These are phyloP conservation scores for Suhomyces sp. DNA, from an alignment of 805 yeast genomes.

Conservation along the genomic window DNA sequence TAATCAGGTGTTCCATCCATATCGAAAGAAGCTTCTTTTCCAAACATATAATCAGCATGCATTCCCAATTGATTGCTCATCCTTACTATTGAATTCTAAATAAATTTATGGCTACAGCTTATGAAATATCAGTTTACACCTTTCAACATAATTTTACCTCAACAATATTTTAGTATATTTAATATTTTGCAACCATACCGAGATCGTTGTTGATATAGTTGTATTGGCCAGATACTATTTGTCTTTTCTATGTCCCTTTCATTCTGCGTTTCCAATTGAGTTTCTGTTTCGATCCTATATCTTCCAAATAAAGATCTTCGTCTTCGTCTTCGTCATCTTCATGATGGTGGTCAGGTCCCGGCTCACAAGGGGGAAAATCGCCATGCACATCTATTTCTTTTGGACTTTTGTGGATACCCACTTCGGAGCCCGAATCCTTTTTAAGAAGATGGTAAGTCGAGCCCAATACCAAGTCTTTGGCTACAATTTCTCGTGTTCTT, in stretches of 20 bases:
- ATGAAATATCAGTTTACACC: no score
- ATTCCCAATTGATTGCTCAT: no score
- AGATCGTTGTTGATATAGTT: no score
- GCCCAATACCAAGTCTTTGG: conserved; percentile 64
- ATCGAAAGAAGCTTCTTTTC: no score
- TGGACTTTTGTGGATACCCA: conserved; percentile 14
- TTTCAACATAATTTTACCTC: no score
- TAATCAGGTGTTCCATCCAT: no score
- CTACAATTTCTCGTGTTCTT: conserved; percentile 71
- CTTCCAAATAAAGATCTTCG: conserved; percentile 18
- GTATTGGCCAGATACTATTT: no score
- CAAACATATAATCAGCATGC: no score
- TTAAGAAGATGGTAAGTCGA: conserved; percentile 36
- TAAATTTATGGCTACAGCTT: no score
- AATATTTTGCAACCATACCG: no score
- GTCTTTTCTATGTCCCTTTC: conserved; percentile 11
- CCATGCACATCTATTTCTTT: conserved; percentile 22
- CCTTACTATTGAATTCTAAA: no score
- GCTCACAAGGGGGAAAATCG: conserved; percentile 7
- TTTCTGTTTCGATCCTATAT: conserved; percentile 12
- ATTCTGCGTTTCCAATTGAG: conserved; percentile 45
- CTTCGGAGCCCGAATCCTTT: conserved; percentile 13
- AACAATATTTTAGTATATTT: no score
- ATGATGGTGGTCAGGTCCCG: conserved; percentile 1
- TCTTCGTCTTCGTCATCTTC: conserved; percentile 22